phyloP scores from a whole-genome alignment of 2,329 filamentous ascomycete genomes.

The Aureobasidium sp. region DNA sequence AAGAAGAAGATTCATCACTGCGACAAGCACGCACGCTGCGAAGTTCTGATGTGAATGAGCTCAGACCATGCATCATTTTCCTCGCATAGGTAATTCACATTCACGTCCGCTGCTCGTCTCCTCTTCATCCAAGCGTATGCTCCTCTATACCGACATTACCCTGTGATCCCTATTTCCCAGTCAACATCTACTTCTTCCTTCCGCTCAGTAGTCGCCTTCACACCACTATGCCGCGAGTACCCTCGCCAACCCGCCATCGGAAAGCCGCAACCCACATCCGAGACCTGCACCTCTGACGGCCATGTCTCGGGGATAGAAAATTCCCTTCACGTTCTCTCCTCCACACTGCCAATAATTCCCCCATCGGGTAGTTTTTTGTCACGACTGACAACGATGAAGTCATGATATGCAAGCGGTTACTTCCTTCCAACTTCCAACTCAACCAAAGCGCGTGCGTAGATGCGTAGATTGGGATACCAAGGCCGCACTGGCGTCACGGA shows the following conservation, averaged over 20 bases:
- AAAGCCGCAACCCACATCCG: background rate
- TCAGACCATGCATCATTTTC: background rate
- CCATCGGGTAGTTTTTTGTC: background rate
- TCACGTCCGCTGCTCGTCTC: background rate
- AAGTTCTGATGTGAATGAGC: background rate
- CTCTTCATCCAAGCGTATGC: background rate
- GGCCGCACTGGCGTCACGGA: background rate
- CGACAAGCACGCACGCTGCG: background rate
- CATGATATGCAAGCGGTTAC: background rate
- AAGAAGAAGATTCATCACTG: background rate
- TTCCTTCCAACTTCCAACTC: background rate
- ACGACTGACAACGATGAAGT: background rate
- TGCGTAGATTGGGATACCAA: background rate
- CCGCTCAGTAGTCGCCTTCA: background rate
- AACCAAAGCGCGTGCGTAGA: background rate
- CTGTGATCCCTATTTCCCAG: background rate
- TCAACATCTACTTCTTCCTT: background rate
- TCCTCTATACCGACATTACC: background rate
- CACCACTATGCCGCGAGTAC: background rate
- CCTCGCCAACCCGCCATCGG: background rate
- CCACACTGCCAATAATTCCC: background rate
- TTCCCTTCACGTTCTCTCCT: background rate
- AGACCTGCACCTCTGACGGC: background rate
- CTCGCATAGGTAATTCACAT: background rate
- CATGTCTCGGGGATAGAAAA: conserved; percentile 3